These are phyloP conservation scores for Eutrema heterophyllum DNA, from an alignment of 345 rosid genomes.

Conservation along the genomic window DNA sequence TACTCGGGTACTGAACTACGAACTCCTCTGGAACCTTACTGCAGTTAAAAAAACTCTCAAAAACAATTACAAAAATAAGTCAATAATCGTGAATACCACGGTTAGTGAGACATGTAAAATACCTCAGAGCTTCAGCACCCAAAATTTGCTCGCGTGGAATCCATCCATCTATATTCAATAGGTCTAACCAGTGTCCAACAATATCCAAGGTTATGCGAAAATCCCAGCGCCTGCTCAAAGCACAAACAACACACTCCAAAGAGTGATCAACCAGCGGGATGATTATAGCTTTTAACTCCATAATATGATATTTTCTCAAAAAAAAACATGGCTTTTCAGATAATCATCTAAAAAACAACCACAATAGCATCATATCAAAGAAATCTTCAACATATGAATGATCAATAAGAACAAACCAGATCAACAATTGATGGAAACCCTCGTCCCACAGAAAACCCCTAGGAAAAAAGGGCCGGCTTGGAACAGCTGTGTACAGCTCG, in stretches of 20 bases:
- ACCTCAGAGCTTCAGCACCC: constrained; percentile 98
- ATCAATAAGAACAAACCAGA: constrained; percentile 58
- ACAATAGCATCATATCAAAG: neutral
- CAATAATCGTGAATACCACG: constrained; percentile 2
- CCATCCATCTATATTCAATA: constrained; percentile 96
- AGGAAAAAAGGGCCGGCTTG: constrained; percentile 95
- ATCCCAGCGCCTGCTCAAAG: constrained; percentile 87
- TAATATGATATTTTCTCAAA: neutral
- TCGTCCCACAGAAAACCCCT: constrained; percentile 99
- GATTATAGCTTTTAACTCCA: constrained; percentile 4
- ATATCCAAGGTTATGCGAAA: constrained; percentile 82
- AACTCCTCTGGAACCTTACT: constrained; percentile 96
- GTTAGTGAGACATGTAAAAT: constrained; percentile 8
- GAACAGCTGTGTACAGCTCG: constrained; percentile 95
- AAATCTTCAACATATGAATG: neutral
- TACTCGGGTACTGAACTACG: constrained; percentile 78
- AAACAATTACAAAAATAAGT: neutral
- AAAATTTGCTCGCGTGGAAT: constrained; percentile 97
- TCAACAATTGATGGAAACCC: constrained; percentile 94
- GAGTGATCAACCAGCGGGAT: constrained; percentile 4
- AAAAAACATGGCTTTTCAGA: neutral
- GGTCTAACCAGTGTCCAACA: constrained; percentile 95
- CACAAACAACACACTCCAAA: constrained; percentile 10
- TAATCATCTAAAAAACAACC: constrained; percentile 1
- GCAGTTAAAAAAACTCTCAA: constrained; percentile 37